Evolutionary conservation across 2,329 filamentous ascomycete species (phyloP).

Genomic region (Claviceps maximensis): DNA sequence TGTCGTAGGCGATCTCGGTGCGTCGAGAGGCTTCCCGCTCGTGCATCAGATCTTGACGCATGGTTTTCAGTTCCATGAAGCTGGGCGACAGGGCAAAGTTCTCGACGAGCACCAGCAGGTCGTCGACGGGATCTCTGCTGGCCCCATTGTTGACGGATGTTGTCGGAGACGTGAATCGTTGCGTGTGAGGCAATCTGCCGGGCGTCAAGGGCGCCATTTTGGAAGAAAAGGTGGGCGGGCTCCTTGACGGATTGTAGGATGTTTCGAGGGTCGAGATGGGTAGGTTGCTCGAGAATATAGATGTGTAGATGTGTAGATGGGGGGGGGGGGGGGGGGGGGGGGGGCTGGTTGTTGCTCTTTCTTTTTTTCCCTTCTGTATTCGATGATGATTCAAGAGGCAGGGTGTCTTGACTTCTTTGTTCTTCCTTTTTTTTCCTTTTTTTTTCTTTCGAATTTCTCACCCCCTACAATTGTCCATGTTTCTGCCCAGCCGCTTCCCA

Average conservation of each 20-base stretch:
- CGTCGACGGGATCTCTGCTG: not conserved
- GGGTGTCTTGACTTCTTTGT: too few relatives aligned
- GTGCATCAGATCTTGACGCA: not conserved
- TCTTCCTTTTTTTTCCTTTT: not conserved
- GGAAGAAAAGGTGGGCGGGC: too few relatives aligned
- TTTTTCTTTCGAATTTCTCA: not conserved
- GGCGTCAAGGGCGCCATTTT: not conserved
- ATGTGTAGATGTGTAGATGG: too few relatives aligned
- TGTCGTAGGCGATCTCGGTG: not conserved
- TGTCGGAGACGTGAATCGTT: not conserved
- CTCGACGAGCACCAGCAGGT: constrained; percentile 3
- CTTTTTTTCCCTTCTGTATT: too few relatives aligned
- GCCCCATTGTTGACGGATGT: not conserved
- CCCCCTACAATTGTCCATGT: too few relatives aligned
- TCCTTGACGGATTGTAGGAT: too few relatives aligned
- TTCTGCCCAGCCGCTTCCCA: not conserved
- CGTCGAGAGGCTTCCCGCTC: not conserved
- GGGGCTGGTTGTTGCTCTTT: too few relatives aligned
- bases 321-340: too few relatives aligned
- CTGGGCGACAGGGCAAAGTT: not conserved
- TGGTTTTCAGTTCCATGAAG: not conserved
- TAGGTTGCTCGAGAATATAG: too few relatives aligned
- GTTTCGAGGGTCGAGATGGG: too few relatives aligned
- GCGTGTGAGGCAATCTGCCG: not conserved
- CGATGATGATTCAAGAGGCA: too few relatives aligned